Evolutionary conservation across 2,329 filamentous ascomycete genomes (phyloP), one percentile per base, ranked within the genome.

Genomic region (Fusarium algeriense): DNA sequence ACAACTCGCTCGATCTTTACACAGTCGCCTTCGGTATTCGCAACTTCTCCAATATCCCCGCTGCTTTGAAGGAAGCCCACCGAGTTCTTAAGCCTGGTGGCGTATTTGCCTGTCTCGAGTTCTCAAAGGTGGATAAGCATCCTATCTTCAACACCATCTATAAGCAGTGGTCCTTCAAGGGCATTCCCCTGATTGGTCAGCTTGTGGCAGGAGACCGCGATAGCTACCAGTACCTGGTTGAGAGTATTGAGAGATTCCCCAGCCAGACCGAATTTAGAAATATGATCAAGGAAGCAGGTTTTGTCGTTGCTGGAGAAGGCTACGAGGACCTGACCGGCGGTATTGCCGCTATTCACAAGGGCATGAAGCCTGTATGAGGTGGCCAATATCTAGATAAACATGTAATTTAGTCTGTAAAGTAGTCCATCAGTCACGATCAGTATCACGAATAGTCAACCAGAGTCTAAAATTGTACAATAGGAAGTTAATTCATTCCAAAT

Each of bases 221-320:
- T 78, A 97, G 94, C 80, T 99, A 99, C 82, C 96, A 99, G 85
- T 99, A 99, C 82, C 86, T 99, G 13, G 96, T 99, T 13, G 96
- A 99, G 86, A 98, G 95, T 81, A 99, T 99, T 81, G 95, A 98
- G 83, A 86, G 89, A 50, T 98, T 98, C 80, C 97, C 96, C 1
- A 91, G 85, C 73, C 97, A 99, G 84, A 87, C 90, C 56, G 90
- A 93, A 73, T 99, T 97, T 78, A 88, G 91, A 71, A 87, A 89
- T 37, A 94, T 97, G 93, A 96, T 97, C 77, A 81, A 88, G 73
- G 88, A 91, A 30, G 95, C 93, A 6, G 95, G 95, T 2, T 99
- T 99, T 78, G 85, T 92, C 70, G 90, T 97, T 45, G 94, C 93
- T 3, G 94, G 92, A 3, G 83, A 89, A 56, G 93, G 93, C 0